These are phyloP conservation scores for Fusarium virguliforme DNA, from an alignment of 2,329 filamentous ascomycete genomes.

Conservation along the genomic window DNA sequence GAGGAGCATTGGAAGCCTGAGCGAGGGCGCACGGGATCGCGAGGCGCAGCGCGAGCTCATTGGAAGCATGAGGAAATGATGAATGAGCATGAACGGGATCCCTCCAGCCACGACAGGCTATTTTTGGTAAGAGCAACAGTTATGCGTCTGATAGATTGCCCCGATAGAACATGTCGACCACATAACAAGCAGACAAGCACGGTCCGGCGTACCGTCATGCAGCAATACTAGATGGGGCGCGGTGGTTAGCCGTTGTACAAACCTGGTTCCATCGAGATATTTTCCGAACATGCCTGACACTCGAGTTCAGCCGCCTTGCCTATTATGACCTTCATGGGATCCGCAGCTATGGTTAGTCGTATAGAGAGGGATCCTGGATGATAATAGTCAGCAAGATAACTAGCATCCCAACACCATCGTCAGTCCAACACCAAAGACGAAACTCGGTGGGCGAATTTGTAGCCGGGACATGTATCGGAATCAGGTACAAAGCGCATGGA, in stretches of 20 bases:
- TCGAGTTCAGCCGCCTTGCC: neutral
- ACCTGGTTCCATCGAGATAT: constrained; percentile 10
- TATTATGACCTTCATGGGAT: neutral
- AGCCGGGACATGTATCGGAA: constrained; percentile 1
- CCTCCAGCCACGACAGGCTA: constrained; percentile 7
- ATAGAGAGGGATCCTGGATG: neutral
- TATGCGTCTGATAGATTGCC: constrained; percentile 35
- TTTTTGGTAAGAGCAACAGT: constrained; percentile 26
- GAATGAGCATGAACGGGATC: constrained; percentile 39
- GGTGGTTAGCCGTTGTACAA: constrained; percentile 8
- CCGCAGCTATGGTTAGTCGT: neutral
- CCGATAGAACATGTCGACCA: constrained; percentile 15
- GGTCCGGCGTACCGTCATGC: constrained; percentile 4
- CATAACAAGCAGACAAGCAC: constrained; percentile 10
- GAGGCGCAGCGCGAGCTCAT: constrained; percentile 93
- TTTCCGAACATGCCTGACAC: neutral
- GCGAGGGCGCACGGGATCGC: constrained; percentile 86
- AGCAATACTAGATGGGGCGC: constrained; percentile 27
- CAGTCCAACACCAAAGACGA: neutral
- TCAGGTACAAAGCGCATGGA: constrained; percentile 2
- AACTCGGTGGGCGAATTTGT: neutral
- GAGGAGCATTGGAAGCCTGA: constrained; percentile 87
- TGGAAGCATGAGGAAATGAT: constrained; percentile 68
- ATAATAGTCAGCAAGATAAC: neutral
- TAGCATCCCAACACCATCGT: neutral